Base-by-base conservation (phyloP, 768 basidiomycete genomes). In the Crepidotus variabilis region DNA sequence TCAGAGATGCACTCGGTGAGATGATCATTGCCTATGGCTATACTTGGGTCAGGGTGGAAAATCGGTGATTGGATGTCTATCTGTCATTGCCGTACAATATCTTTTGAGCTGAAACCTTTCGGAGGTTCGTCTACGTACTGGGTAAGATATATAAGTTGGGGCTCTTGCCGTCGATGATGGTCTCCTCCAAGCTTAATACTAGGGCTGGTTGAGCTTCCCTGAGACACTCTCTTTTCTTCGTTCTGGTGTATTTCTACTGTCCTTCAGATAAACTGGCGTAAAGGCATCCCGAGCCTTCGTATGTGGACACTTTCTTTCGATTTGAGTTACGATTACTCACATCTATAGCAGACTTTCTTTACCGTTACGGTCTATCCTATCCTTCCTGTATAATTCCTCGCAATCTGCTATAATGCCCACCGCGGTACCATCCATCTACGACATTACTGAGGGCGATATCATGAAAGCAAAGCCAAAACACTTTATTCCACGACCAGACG, bases 401-500 rank as follows among this genome's bases (percentile, higher is more conserved):
- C 50, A 21, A 14, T 22, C 50, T 36, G 28, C 60, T 60, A 64
- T 64, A 57, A 61, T 64, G 58, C 55, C 61, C 47, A 50, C 34
- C 48, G 43, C 56, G 43, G 50, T 54, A 32, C 47, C 57, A 34
- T 39, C 55, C 24, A 52, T 51, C 23, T 11, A 39, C 46, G 43
- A 32, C 13, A 46, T 47, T 36, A 20, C 18, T 43, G 65, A 65
- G 58, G 65, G 65, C 54, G 65, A 61, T 36, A 66, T 66, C 61
- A 64, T 66, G 61, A 66, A 66, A 52, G 65, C 65, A 21, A 66
- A 66, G 48, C 65, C 65, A 10, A 66, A 66, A 28, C 65, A 66
- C 54, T 66, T 66, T 51, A 55, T 64, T 48, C 65, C 65, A 13
- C 63, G 65, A 45, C 65, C 63, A 18, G 63, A 64, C 4, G 63